Percentiles rank a stretch among this genome's conserved stretches.
Conservation (phyloP, 495 filamentous ascomycete genomes). For the Penicillium cosmopolitanum region DNA sequence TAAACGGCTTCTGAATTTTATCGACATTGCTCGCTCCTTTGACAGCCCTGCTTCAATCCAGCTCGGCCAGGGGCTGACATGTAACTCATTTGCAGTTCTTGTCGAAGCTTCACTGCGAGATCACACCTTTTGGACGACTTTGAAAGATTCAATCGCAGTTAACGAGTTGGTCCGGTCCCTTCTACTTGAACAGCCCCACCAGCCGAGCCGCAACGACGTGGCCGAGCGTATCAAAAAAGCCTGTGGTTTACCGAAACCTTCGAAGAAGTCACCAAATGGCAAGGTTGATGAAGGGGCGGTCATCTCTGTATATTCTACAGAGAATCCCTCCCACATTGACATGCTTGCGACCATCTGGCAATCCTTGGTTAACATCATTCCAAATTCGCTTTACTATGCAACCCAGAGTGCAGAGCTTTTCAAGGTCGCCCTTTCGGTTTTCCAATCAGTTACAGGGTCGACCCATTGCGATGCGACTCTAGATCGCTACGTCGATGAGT, state of each 20-base stretch:
- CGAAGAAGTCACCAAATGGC: conserved; percentile 30
- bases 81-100: conserved; percentile 62
- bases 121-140: conserved; percentile 58
- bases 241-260: conserved; percentile 32
- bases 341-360: conserved; percentile 56
- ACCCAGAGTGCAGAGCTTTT: conserved; percentile 61
- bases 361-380: conserved; percentile 52
- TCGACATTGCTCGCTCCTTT: conserved; percentile 32
- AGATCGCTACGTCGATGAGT: conserved; percentile 52
- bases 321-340: conserved; percentile 38
- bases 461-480: conserved; percentile 55
- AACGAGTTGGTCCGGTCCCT: conserved; percentile 40
- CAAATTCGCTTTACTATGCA: conserved; percentile 46
- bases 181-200: conserved; percentile 39
- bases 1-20: conserved; percentile 34
- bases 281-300: not conserved
- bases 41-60: conserved; percentile 10
- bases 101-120: conserved; percentile 68
- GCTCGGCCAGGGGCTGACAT: conserved; percentile 44
- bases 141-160: conserved; percentile 52
- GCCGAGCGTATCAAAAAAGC: conserved; percentile 41
- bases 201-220: conserved; percentile 39
- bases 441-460: conserved; percentile 57
- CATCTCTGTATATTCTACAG: conserved; percentile 10
- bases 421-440: conserved; percentile 52